Conservation (phyloP, 2,329 filamentous ascomycete species). For the Nigrospora osmanthi region DNA sequence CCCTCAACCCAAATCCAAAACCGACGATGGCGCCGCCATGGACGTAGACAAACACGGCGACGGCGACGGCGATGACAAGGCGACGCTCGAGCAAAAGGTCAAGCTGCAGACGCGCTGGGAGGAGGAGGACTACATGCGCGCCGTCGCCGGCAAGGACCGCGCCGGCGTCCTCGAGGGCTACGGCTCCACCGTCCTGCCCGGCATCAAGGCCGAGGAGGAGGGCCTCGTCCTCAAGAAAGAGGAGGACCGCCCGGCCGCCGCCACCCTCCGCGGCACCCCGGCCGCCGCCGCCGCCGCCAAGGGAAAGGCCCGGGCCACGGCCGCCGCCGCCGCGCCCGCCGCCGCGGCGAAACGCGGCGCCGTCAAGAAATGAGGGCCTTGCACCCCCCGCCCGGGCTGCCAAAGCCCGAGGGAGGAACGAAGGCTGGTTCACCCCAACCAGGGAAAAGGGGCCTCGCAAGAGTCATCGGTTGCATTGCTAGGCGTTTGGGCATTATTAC, state of each 20-base stretch:
- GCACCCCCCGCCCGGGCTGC: neutral
- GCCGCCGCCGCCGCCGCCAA: constrained; percentile 4
- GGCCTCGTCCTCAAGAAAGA: constrained; percentile 16
- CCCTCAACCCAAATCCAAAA: constrained; percentile 11
- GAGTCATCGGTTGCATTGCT: neutral
- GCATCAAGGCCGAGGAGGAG: constrained; percentile 8
- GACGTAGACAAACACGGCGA: no score
- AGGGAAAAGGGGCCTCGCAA: neutral
- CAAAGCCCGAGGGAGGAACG: neutral
- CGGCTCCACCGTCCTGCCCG: constrained; percentile 5
- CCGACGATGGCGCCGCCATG: constrained; percentile 6
- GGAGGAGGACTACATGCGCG: constrained; percentile 20
- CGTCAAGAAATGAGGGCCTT: neutral
- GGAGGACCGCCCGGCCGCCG: constrained; percentile 3
- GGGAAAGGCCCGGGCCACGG: constrained; percentile 15
- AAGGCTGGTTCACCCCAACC: neutral
- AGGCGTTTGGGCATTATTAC: no score
- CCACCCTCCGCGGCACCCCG: constrained; percentile 1
- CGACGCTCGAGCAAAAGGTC: constrained; percentile 7
- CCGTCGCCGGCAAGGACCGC: constrained; percentile 19
- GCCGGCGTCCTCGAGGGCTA: constrained; percentile 15
- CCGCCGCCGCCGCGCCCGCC: neutral
- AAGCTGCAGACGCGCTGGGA: constrained; percentile 17
- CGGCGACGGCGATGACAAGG: constrained; percentile 7
- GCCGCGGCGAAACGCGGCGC: neutral